A percentile compares a stretch with the other conserved stretches of the same genome.
Evolutionary conservation across 2,329 filamentous ascomycete species (phyloP).

Genomic region (Phialophora macrospora): DNA sequence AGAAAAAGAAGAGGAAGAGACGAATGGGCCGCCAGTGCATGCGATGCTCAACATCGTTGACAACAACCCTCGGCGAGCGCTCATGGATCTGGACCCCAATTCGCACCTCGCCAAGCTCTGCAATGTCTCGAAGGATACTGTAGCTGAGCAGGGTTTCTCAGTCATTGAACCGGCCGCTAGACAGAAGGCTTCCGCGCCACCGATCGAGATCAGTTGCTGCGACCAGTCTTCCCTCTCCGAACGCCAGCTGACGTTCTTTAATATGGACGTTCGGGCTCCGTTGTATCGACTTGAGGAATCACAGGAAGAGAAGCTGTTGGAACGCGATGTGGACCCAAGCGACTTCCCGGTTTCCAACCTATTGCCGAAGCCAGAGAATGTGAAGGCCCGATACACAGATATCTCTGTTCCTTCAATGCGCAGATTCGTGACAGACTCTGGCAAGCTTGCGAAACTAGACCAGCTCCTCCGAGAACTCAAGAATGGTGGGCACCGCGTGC

Average conservation of each 20-base stretch:
- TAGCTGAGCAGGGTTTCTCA: conserved; percentile 71
- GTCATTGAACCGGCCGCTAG: conserved; percentile 80
- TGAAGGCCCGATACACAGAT: conserved; percentile 84
- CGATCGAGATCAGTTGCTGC: conserved; percentile 78
- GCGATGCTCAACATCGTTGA: conserved; percentile 81
- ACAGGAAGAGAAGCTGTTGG: conserved; percentile 76
- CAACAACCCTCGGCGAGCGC: conserved; percentile 67
- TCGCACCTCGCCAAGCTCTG: conserved; percentile 76
- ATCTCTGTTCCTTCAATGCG: conserved; percentile 95
- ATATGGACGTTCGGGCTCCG: conserved; percentile 71
- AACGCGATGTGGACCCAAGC: conserved; percentile 69
- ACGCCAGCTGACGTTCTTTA: conserved; percentile 77
- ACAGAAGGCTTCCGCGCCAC: conserved; percentile 81
- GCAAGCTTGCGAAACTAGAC: conserved; percentile 91
- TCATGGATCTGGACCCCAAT: conserved; percentile 72
- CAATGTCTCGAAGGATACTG: conserved; percentile 73
- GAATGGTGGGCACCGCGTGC: conserved; percentile 86
- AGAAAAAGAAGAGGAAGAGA: conserved; percentile 51
- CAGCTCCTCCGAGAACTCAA: conserved; percentile 86
- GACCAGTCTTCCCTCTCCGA: conserved; percentile 70
- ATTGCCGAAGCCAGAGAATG: conserved; percentile 77
- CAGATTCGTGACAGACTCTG: conserved; percentile 95
- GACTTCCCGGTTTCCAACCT: conserved; percentile 67
- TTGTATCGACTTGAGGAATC: conserved; percentile 66
- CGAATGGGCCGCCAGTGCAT: conserved; percentile 69